Base-by-base conservation (phyloP, 345 rosid genomes). In the Sisymbrium altissimum region DNA sequence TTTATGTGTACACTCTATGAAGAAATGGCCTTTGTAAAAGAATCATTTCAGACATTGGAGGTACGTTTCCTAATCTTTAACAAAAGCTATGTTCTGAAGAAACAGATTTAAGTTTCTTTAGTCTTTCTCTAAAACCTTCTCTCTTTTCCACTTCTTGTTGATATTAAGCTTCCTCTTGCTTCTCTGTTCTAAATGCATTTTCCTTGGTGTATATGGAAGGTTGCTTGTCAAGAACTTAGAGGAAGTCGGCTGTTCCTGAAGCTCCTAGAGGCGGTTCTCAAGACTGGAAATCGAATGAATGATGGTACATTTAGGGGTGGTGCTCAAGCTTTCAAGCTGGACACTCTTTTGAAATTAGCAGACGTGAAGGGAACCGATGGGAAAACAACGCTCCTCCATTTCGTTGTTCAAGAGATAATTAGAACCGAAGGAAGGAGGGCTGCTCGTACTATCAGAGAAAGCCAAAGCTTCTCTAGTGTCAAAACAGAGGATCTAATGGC, bases 231-330 rank as follows among this genome's bases (percentile, higher is more conserved):
- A 82, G 97, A 90, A 81, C 94, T 96, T 29, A 83, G 79, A 61
- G 90, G 82, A 80, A 90, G 95, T 74, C 78, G 97, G 54, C 75
- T 96, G 75, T 96, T 96, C 88, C 85, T 90, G 73, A 96, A 92
- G 85, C 91, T 96, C 64, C 81, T 96, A 66, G 99, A 96, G 82
- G 99, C 99, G 57, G 98, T 96, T 82, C 96, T 96, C 9, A 96
- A 96, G 82, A 96, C 99, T 7, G 99, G 99, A 72, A 96, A 96
- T 75, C 89, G 99, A 45, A 96, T 96, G 99, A 96, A 96, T 66
- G 83, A 87, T 81, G 99, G 99, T 46, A 96, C 99, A 40, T 96
- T 90, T 62, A 89, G 99, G 33, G 99, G 99, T 32, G 90, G 94
- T 38, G 99, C 99, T 14, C 97, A 86, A 80, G 98, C 99, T 25